phyloP scores from a whole-genome alignment of 1,139 yeast genomes.

The Saccharomycopsis crataegensis region DNA sequence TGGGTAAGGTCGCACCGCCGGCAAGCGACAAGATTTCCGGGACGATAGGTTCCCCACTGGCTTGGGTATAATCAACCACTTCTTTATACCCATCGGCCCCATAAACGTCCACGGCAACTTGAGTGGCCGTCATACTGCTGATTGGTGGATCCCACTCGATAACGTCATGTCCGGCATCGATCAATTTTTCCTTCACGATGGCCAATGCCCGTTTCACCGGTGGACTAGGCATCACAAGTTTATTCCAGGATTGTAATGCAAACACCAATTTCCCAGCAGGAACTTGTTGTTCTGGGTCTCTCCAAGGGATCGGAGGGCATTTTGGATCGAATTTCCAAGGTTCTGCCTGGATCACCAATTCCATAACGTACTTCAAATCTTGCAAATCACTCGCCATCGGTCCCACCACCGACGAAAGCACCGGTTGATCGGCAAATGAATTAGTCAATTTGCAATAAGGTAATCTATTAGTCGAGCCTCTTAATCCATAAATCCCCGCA shows the following conservation, averaged over 20 bases:
- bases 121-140: slow-evolving; percentile 30
- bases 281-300: too few relatives aligned
- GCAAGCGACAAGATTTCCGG: slow-evolving; percentile 40
- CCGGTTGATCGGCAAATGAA: slow-evolving; percentile 50
- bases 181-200: slow-evolving; percentile 38
- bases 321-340: slow-evolving; percentile 64
- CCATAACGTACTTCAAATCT: slow-evolving; percentile 35
- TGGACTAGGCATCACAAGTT: slow-evolving; percentile 47
- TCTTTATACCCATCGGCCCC: slow-evolving; percentile 53
- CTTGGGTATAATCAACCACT: slow-evolving; percentile 42
- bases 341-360: slow-evolving; percentile 41
- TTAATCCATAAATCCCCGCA: slow-evolving; percentile 47
- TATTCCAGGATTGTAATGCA: slow-evolving; percentile 45
- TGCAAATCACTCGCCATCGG: slow-evolving; percentile 41
- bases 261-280: slow-evolving; percentile 38
- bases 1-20: slow-evolving; percentile 49
- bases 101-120: slow-evolving; percentile 12
- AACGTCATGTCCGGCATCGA: slow-evolving; percentile 50
- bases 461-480: slow-evolving; percentile 41
- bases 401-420: slow-evolving; percentile 48
- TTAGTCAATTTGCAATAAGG: slow-evolving; percentile 46
- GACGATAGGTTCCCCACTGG: slow-evolving; percentile 57
- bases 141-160: slow-evolving; percentile 49
- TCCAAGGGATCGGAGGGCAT: slow-evolving; percentile 56
- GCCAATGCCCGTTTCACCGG: slow-evolving; percentile 53